phyloP scores from a whole-genome alignment of 176 grass and related monocot species.

The Triticum timopheevii region DNA sequence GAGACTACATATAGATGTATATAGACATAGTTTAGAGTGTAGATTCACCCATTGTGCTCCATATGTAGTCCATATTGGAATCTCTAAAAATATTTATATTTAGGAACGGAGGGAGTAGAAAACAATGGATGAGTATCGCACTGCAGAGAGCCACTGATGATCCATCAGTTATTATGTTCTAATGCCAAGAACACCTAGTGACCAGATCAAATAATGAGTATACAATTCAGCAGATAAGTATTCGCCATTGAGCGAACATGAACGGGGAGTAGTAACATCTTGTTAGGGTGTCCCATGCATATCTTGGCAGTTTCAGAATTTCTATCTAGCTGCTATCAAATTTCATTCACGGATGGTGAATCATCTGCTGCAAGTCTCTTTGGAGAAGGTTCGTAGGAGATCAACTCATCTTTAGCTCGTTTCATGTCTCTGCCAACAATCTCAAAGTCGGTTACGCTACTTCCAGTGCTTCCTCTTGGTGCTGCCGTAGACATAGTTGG shows the following conservation, averaged over 20 bases:
- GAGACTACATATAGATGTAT: too few species aligned
- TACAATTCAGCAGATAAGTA: not conserved
- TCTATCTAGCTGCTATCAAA: constrained; percentile 16
- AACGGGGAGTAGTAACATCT: not conserved
- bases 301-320: not conserved
- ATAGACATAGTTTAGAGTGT: too few species aligned
- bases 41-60: too few species aligned
- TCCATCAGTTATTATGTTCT: not conserved
- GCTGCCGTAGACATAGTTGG: constrained; percentile 51
- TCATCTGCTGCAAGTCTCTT: constrained; percentile 41
- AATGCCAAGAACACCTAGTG: not conserved
- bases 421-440: constrained; percentile 86
- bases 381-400: constrained; percentile 16
- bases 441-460: constrained; percentile 64
- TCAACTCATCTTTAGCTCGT: constrained; percentile 49
- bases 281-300: not conserved
- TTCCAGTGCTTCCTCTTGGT: constrained; percentile 44
- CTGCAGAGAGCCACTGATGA: not conserved
- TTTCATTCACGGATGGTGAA: constrained; percentile 20
- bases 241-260: not conserved
- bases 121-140: not conserved
- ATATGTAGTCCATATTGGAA: too few species aligned
- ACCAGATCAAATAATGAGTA: not conserved
- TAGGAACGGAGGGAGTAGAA: too few species aligned
- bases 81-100: too few species aligned